Evolutionary conservation across 78 protist genomes (phyloP).

Genomic region (Anaeramoeba ignava): DNA sequence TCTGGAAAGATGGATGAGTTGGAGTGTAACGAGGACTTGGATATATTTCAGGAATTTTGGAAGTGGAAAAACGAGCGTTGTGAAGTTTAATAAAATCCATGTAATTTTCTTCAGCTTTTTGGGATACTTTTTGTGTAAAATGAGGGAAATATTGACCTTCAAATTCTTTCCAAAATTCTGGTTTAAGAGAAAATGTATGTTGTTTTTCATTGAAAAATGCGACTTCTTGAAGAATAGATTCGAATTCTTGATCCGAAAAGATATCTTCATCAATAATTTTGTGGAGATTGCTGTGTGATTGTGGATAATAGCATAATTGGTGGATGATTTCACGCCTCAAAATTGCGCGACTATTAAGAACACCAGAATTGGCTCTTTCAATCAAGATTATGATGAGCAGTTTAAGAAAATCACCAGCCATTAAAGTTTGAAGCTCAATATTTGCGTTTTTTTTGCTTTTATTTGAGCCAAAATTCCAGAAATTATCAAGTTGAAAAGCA

Average conservation of each 20-base stretch:
- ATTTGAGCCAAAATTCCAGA: background rate
- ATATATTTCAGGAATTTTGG: background rate
- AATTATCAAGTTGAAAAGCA: background rate
- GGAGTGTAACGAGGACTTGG: background rate
- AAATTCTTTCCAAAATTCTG: background rate
- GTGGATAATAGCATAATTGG: background rate
- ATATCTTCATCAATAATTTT: no score
- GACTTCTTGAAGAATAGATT: no score
- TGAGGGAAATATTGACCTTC: slow-evolving; percentile 2
- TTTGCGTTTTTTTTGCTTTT: background rate
- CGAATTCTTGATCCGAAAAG: no score
- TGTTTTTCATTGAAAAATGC: no score
- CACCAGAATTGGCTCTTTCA: background rate
- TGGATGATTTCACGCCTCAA: background rate
- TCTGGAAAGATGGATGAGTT: background rate
- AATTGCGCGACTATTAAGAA: background rate
- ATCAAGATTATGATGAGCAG: background rate
- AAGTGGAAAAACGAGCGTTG: background rate
- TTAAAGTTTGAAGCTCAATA: background rate
- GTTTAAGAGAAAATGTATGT: background rate
- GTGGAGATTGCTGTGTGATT: background rate
- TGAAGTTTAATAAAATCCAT: background rate
- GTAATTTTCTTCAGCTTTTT: background rate
- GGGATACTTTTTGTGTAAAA: background rate
- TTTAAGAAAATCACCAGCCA: background rate